Evolutionary conservation across 371 early-diverging fungal genomes (phyloP), one percentile per base, ranked within the genome.

Genomic region (Mucor circinelloides): DNA sequence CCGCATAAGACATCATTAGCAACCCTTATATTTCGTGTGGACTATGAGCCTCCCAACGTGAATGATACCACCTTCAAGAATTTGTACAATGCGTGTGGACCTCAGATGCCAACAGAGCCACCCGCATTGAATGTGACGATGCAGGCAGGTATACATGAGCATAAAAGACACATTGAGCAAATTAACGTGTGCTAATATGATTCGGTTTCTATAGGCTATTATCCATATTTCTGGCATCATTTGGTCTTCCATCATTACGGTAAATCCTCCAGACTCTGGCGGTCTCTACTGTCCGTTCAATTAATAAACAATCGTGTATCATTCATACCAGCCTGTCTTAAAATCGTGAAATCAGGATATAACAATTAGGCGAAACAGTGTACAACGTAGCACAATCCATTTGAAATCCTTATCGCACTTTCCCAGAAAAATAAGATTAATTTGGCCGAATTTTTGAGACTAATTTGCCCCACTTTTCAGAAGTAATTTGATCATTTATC

Each of bases 31-130:
- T 60, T 74, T 15, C 36, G 28, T n/a, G 66, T 74, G 2, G 48
- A 63, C 17, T 74, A 74, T 63, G 65, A 58, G n/a, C 50, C 75
- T 6, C 44, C 19, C 1, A 66, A 48, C 6, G 60, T 63, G 0
- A 48, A 61, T 6, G 71, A 74, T 32, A 59, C 65, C 2, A 74
- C 75, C 1, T 74, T 74, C 36, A 67, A 60, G 28, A 71, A 74
- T 28, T 60, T 74, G 1, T 74, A 74, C 42, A 68, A 70, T 63
- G 75, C 75, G 1, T 74, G 75, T 56, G 75, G 75, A 0, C 73
- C 73, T 6, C 73, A 73, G 42, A 73, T 69, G 42, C 63, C 70
- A 10, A 57, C 62, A 6, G 70, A 66, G 5, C 27, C 70, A 9
- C 73, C 73, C 2, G 64, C 54, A 2, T 31, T 73, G 5, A 73